Base-by-base conservation (phyloP, 2,329 filamentous ascomycete species). In the Aspergillus fumigatiaffinis region DNA sequence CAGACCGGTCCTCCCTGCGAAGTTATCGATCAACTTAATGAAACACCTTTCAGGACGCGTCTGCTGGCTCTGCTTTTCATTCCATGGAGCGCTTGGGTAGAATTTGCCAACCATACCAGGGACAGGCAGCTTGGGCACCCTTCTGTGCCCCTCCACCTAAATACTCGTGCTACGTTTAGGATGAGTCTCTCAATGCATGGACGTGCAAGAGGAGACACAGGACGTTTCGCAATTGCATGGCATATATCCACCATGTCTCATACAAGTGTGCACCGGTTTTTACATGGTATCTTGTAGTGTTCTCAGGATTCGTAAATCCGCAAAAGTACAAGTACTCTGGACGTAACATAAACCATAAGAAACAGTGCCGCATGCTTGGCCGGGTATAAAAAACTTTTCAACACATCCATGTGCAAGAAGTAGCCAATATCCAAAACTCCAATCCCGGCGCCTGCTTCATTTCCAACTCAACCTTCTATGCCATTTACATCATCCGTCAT, bases 1-100 rank as follows among this genome's bases (percentile, higher is more conserved):
- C 52, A 55, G 52, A 48, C 52, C 55, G 53, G 51, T 51, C 49
- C n/a, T 49, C 21, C 48, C 32, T 48, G 32, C 29, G 41, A 23
- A 14, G 20, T 23, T 53, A 38, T 50, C 49, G 28, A 26, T 51
- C 41, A 32, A 47, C 17, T 50, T 38, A 52, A 35, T 23, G 14
- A 51, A 17, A 38, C 25, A 25, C 29, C 26, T 51, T 51, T 51
- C 26, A 51, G 21, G 20, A 28, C 46, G 17, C 8, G 38, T 53
- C 49, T 32, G 44, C 12, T 14, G 12, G 23, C 23, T 23, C 21
- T 47, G 44, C 21, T 23, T 26, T 47, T 26, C 10, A 6, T 46
- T 46, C 42, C 21, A 12, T 12, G 8, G 20, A 23, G 20, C 20
- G n/a, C n/a, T 7, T 7, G 12, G 23, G 44, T 23, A 47, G 6